Base-by-base conservation (phyloP, 2,329 filamentous ascomycete genomes). In the Fusarium nygamai region DNA sequence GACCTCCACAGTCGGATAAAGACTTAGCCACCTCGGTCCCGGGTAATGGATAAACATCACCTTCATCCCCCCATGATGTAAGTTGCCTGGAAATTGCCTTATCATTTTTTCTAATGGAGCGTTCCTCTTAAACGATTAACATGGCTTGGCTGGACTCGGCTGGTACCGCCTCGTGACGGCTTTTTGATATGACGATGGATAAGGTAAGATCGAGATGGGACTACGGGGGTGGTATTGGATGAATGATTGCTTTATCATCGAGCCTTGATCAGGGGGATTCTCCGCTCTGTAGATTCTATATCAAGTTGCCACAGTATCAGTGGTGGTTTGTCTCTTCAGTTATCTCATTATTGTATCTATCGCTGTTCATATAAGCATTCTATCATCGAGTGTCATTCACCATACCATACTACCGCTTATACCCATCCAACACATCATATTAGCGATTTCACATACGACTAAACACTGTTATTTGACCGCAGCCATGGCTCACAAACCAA, bases 401-500 rank as follows among this genome's bases (percentile, higher is more conserved):
- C 24, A 47, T 29, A 12, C 61, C 8, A 46, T 27, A 46, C 44
- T 29, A 22, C 27, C 46, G 31, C 46, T 48, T 16, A 48, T 31
- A 48, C 46, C 46, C 46, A 47, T 13, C 33, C 12, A 33, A 33
- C 33, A 33, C 33, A 34, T n/a, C 47, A 41, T 5, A 22, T 36
- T 19, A 22, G 8, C 20, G 20, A 27, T 29, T 33, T 27, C 9
- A 34, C 7, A 14, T 14, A 57, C 13, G 8, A 20, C 27, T 0
- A 31, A 3, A 11, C 27, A 12, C 20, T 22, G 3, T 7, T 2
- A 1, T 34, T n/a, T 29, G 8, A 57, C 38, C 41, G 27, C 13
- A 57, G 61, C 12, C 57, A 89, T 89, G 87, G 80, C 86, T 71
- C 90, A 86, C 81, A 87, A 86, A 73, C 88, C 92, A 73, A 92